Evolutionary conservation across 495 filamentous ascomycete genomes (phyloP).

Genomic region (Penicillium tannophilum): DNA sequence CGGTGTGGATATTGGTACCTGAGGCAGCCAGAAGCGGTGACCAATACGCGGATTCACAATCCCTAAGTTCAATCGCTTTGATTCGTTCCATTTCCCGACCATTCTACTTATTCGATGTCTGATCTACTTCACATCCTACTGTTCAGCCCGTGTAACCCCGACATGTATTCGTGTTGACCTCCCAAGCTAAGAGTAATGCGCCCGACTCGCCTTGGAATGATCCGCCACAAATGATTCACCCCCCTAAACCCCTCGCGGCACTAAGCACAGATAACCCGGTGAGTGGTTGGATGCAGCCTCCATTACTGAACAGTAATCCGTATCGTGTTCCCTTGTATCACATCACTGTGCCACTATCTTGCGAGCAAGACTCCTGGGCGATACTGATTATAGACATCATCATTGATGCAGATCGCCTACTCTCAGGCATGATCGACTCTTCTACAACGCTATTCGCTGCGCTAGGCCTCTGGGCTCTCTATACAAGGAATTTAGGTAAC

Average conservation of each 20-base stretch:
- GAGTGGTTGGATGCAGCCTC: neutral
- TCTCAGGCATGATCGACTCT: neutral
- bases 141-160: neutral
- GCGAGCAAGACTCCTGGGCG: neutral
- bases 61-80: neutral
- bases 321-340: neutral
- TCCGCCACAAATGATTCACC: neutral
- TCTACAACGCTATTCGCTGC: neutral
- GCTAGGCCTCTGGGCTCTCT: too few species aligned
- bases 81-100: neutral
- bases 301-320: neutral
- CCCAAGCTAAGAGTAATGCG: neutral
- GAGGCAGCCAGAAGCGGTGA: neutral
- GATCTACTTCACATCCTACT: neutral
- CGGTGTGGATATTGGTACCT: neutral
- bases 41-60: neutral
- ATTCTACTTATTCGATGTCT: neutral
- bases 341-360: constrained; percentile 1
- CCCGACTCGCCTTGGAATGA: neutral
- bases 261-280: neutral
- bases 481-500: neutral
- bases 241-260: neutral
- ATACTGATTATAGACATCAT: neutral
- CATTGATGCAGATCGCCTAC: neutral
- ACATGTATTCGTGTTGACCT: neutral